Evolutionary conservation across 1,284 basidiomycete genomes (phyloP).

Genomic region (Marasmius sp.): DNA sequence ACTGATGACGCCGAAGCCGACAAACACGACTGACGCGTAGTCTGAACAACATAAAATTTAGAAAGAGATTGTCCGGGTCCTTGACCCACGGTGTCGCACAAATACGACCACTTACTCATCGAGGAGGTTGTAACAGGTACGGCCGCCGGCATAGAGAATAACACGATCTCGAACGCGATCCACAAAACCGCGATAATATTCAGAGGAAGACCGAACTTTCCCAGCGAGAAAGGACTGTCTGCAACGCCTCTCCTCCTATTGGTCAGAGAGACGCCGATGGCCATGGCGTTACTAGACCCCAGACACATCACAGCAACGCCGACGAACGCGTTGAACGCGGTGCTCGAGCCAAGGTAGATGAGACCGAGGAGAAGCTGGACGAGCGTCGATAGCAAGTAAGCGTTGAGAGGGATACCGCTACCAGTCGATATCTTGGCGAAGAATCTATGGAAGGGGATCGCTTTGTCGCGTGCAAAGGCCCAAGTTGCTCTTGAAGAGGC

Average conservation of each 20-base stretch:
- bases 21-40: constrained; percentile 62
- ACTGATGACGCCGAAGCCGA: constrained; percentile 54
- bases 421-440: constrained; percentile 48
- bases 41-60: constrained; percentile 30
- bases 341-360: constrained; percentile 51
- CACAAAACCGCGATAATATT: constrained; percentile 48
- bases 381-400: constrained; percentile 57
- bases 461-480: constrained; percentile 70
- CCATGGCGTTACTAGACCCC: constrained; percentile 51
- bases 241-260: constrained; percentile 36
- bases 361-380: constrained; percentile 58
- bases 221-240: constrained; percentile 46
- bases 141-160: constrained; percentile 59
- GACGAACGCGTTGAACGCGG: constrained; percentile 57
- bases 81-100: background rate
- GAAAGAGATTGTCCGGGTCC: background rate
- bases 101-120: constrained; percentile 40
- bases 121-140: constrained; percentile 44
- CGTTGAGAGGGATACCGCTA: constrained; percentile 52
- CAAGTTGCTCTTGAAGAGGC: constrained; percentile 70
- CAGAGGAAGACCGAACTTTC: constrained; percentile 35
- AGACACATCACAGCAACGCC: constrained; percentile 58
- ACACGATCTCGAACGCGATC: constrained; percentile 50
- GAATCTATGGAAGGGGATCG: constrained; percentile 55
- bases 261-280: constrained; percentile 46